Base-by-base conservation (phyloP, 2,329 filamentous ascomycete species). In the Pseudogymnoascus sp. region DNA sequence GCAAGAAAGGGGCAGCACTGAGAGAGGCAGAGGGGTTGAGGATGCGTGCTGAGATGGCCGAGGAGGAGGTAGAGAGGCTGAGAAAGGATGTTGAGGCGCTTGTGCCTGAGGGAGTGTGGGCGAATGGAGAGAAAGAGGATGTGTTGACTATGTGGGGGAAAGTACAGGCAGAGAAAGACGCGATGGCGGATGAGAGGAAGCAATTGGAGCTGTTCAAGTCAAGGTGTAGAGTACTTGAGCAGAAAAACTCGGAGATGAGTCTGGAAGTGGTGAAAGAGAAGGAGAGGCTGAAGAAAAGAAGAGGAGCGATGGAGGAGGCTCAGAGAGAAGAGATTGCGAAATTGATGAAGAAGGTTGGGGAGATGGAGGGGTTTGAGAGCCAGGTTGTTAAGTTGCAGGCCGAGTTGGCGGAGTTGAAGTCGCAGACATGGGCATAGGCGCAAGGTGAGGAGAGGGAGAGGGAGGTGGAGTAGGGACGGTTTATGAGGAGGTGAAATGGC, bases 281-380 rank as follows among this genome's bases (percentile, higher is more conserved):
- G 21, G 36, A 37, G 31, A 29, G 21, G 29, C 1, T 27, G 25
- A 60, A 36, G 21, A 60, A 18, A 10, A 60, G 15, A 36, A 60
- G 40, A 25, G 31, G 21, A n/a, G 36, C 5, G 4, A 64, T 64
- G 55, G 67, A 66, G 21, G 60, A 68, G 8, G 4, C 1, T 1
- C 13, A 15, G 45, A 52, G 25, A 7, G 27, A 15, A n/a, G 25
- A 52, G 45, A 15, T 52, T 31, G 9, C 8, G 13, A 31, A 31
- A 8, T 52, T 52, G 45, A 2, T 15, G 27, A 15, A 48, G 12
- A 3, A 40, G 12, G 35, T 12, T 10, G 33, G 33, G 13, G 7
- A 29, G 7, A 8, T 52, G 15, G 25, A 31, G 3, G 4, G 13
- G 45, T 10, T 52, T 7, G 31, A 52, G 45, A 52, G 15, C 5